Conservation (phyloP, 2,329 filamentous ascomycete species). For the Xylaria sp. region DNA sequence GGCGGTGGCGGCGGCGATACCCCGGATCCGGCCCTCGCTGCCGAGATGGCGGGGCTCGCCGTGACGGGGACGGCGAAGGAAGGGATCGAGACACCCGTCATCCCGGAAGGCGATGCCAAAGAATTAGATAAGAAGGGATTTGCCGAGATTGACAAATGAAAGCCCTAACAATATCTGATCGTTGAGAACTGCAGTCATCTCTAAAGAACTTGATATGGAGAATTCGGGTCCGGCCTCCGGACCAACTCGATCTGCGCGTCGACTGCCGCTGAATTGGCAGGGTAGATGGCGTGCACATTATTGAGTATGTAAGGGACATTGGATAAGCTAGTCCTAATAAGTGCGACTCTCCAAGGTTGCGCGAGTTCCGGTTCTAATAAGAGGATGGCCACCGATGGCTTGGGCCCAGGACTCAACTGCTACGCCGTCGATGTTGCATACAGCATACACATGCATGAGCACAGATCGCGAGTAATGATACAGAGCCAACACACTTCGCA, state of each 20-base stretch:
- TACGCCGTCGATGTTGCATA: too few species aligned
- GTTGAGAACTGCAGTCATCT: background rate
- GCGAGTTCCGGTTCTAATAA: background rate
- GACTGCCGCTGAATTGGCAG: too few species aligned
- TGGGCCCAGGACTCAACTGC: conserved; percentile 5
- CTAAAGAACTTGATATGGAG: background rate
- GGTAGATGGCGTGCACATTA: background rate
- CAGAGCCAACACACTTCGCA: too few species aligned
- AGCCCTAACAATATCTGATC: background rate
- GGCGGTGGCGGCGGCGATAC: conserved; percentile 25
- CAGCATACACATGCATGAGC: too few species aligned
- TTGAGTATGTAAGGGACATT: background rate
- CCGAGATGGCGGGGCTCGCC: conserved; percentile 47
- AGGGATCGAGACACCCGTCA: conserved; percentile 51
- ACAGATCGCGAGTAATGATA: background rate
- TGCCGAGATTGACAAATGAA: conserved; percentile 46
- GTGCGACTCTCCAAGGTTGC: background rate
- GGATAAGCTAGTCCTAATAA: too few species aligned
- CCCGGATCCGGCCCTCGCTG: conserved; percentile 44
- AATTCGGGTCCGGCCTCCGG: background rate
- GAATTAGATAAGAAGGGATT: conserved; percentile 61
- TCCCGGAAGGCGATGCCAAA: conserved; percentile 50
- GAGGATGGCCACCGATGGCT: conserved; percentile 2
- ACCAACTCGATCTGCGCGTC: background rate
- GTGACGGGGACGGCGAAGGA: conserved; percentile 38